These are phyloP conservation scores for Ceratobasidium sp. DNA, from an alignment of 1,284 basidiomycete species.

Conservation along the genomic window DNA sequence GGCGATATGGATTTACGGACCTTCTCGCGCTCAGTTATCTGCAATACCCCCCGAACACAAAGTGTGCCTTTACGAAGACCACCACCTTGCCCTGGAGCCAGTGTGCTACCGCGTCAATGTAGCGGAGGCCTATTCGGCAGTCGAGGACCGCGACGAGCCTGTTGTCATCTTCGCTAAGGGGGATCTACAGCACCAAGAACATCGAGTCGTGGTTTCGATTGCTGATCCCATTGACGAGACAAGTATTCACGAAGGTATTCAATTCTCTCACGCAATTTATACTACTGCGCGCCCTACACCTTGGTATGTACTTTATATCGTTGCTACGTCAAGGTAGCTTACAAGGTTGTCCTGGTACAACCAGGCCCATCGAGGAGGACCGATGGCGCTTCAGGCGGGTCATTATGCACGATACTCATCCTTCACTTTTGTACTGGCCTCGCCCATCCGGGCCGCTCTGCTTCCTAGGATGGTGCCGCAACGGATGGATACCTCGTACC, in stretches of 20 bases:
- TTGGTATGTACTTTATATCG: background rate
- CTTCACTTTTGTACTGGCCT: conserved; percentile 12
- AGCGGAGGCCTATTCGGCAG: background rate
- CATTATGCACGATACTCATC: conserved; percentile 26
- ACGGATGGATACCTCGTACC: background rate
- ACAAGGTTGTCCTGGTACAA: background rate
- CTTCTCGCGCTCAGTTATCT: conserved; percentile 5
- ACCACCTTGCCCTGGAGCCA: background rate
- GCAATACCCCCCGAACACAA: conserved; percentile 11
- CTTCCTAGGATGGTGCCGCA: background rate
- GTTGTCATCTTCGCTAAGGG: conserved; percentile 8
- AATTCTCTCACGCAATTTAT: conserved; percentile 18
- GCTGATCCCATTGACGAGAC: conserved; percentile 12
- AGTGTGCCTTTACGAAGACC: conserved; percentile 9
- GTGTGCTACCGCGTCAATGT: conserved; percentile 8
- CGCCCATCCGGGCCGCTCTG: background rate
- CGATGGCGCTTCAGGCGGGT: background rate
- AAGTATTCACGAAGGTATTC: background rate
- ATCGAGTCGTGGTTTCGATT: conserved; percentile 14
- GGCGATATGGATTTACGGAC: conserved; percentile 5
- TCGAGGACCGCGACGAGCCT: conserved; percentile 8
- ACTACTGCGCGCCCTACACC: conserved; percentile 3
- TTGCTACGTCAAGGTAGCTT: background rate
- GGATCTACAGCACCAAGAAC: background rate
- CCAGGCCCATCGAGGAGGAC: conserved; percentile 15